Base-by-base conservation (phyloP, 164 flowering plant species). In the Aristolochia contorta region DNA sequence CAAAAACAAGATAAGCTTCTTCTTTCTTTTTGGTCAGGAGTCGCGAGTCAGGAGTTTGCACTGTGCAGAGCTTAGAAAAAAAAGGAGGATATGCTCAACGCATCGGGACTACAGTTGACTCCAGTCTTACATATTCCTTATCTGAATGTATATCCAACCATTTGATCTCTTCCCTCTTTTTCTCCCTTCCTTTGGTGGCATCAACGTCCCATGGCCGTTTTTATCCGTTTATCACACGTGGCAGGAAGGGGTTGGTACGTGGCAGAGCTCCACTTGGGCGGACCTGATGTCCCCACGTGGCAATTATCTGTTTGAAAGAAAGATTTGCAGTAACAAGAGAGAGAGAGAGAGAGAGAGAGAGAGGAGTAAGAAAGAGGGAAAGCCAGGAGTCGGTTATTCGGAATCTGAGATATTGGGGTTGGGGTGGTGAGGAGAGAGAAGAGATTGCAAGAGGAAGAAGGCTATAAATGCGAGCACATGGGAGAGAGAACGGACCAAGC, bases 381-480 rank as follows among this genome's bases (percentile, higher is more conserved):
- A 19, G 14, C 45, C 16, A 54, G 22, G 13, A 25, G 16, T 54
- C 16, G 12, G 32, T 15, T 16, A 24, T 21, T 23, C 32, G 30
- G 24, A 16, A 16, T 54, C 54, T n/a, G 20, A 8, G 18, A 20
- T 24, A 47, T 7, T 15, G 45, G 25, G 61, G 30, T 7, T 15
- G 45, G 25, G 61, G 30, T n/a, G 43, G 18, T 18, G 61, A 18
- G 18, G 19, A 20, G 25, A 25, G 37, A 46, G 52, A 47, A 25
- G 37, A 46, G 52, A 47, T 15, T 18, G 53, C 23, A 43, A 27
- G 53, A 32, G 53, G 43, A 21, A 46, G 22, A 24, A 18, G 9
- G 62, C 62, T 47, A 19, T 59, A 59, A 59, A 59, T 46, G 62
- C 4, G 13, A n/a, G 62, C 51, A 59, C 52, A 59, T 46, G 62